A percentile compares a stretch with the other conserved stretches of the same genome.
Conservation (phyloP, 208 protist genomes). For the Borovskyia barvae region DNA sequence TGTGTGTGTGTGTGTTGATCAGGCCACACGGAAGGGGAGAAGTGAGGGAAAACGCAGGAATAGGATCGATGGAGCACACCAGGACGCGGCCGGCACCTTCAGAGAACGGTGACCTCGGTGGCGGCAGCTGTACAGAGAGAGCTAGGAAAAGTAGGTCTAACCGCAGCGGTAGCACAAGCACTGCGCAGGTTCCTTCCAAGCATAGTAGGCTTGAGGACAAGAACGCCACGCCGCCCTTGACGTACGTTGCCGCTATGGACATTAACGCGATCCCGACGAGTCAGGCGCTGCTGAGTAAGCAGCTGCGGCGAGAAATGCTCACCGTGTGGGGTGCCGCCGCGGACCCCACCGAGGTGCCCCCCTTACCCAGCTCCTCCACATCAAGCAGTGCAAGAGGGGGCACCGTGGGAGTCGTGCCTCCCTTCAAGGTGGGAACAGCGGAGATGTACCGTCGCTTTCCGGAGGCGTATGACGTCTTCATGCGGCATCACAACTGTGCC, state of each 20-base stretch:
- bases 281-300: constrained; percentile 15
- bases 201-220: too few relatives aligned
- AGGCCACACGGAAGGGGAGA: too few relatives aligned
- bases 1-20: too few relatives aligned
- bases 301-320: constrained; percentile 23
- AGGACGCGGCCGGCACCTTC: too few relatives aligned
- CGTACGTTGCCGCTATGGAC: not conserved
- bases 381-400: not conserved
- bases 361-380: not conserved
- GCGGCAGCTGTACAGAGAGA: too few relatives aligned
- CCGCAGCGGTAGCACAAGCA: not conserved
- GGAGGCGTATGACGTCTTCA: constrained; percentile 73
- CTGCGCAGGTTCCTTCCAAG: too few relatives aligned
- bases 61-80: too few relatives aligned
- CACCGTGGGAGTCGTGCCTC: constrained; percentile 31
- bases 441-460: constrained; percentile 85
- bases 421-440: constrained; percentile 75
- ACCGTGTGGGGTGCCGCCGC: constrained; percentile 21
- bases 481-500: constrained; percentile 69
- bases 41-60: too few relatives aligned
- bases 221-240: too few relatives aligned
- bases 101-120: too few relatives aligned
- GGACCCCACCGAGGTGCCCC: not conserved
- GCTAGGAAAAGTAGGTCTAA: too few relatives aligned
- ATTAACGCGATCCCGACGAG: constrained; percentile 8